Conservation (phyloP, 2,329 filamentous ascomycete genomes). For the Alternaria conjuncta region DNA sequence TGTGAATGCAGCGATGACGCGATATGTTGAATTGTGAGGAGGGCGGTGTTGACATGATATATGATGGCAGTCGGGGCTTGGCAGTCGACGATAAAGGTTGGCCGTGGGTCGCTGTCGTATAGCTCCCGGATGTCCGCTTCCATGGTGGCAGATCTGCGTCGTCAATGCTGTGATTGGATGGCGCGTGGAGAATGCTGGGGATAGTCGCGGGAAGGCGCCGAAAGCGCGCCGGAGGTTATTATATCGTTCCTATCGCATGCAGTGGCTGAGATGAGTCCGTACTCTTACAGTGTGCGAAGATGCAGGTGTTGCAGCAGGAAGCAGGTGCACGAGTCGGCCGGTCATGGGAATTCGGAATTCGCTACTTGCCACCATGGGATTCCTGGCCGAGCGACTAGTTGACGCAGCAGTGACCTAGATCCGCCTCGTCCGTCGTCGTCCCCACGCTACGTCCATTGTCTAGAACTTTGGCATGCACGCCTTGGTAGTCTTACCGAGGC, state of each 20-base stretch:
- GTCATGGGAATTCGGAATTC: background rate
- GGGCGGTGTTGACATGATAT: slow-evolving; percentile 15
- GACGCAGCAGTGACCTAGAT: background rate
- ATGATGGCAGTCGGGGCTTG: slow-evolving; percentile 1
- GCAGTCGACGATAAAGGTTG: slow-evolving; percentile 21
- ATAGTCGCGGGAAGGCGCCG: background rate
- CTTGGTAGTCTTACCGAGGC: background rate
- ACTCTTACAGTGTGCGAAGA: background rate
- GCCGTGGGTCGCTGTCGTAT: slow-evolving; percentile 19
- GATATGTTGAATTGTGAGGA: slow-evolving; percentile 10
- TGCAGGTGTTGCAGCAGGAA: background rate
- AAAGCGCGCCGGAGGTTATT: background rate
- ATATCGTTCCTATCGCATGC: background rate
- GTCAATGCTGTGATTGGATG: slow-evolving; percentile 2
- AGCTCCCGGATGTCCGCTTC: slow-evolving; percentile 12
- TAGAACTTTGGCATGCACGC: background rate
- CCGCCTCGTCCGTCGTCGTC: background rate
- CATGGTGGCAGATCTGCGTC: slow-evolving; percentile 12
- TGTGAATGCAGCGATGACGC: slow-evolving; percentile 8
- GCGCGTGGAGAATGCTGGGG: background rate
- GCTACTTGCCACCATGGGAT: background rate
- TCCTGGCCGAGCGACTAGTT: slow-evolving; percentile 6
- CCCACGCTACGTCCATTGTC: background rate
- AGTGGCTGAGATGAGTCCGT: background rate
- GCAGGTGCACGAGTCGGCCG: background rate